Conservation (phyloP, 73 alveolate species). For the Blepharisma japonicum region DNA sequence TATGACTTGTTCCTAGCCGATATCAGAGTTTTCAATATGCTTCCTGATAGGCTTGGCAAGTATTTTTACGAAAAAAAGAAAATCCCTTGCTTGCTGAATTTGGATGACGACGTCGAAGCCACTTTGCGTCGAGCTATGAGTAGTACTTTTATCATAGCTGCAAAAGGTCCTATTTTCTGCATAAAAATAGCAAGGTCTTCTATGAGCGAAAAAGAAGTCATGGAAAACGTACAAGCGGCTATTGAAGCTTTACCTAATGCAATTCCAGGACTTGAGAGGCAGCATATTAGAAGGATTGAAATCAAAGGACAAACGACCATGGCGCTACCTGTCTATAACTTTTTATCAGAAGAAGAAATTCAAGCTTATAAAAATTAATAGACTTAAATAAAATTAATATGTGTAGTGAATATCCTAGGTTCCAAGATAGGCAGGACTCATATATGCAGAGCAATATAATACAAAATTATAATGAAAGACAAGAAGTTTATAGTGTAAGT, state of each 20-base stretch:
- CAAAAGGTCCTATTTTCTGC: slow-evolving; percentile 23
- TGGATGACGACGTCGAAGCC: slow-evolving; percentile 5
- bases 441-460: too few species aligned
- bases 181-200: slow-evolving; percentile 23
- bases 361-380: neutral
- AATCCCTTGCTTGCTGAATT: slow-evolving; percentile 58
- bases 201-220: slow-evolving; percentile 19
- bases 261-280: slow-evolving; percentile 12
- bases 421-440: too few species aligned
- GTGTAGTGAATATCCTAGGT: too few species aligned
- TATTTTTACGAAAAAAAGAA: slow-evolving; percentile 72
- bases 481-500: too few species aligned
- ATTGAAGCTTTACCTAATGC: slow-evolving; percentile 18
- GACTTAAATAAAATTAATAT: too few species aligned
- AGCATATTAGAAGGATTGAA: slow-evolving; percentile 12
- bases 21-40: slow-evolving; percentile 69
- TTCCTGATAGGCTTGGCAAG: slow-evolving; percentile 74
- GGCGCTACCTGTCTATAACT: slow-evolving; percentile 30
- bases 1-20: slow-evolving; percentile 81
- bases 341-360: neutral
- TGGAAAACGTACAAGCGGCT: slow-evolving; percentile 9
- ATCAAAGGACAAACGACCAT: slow-evolving; percentile 17
- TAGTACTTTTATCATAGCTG: slow-evolving; percentile 23
- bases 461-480: too few species aligned
- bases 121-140: neutral